Percentiles rank a stretch among this genome's conserved stretches.
These are phyloP conservation scores for Fusarium nurragi DNA, from an alignment of 2,329 filamentous ascomycete genomes.

Conservation along the genomic window DNA sequence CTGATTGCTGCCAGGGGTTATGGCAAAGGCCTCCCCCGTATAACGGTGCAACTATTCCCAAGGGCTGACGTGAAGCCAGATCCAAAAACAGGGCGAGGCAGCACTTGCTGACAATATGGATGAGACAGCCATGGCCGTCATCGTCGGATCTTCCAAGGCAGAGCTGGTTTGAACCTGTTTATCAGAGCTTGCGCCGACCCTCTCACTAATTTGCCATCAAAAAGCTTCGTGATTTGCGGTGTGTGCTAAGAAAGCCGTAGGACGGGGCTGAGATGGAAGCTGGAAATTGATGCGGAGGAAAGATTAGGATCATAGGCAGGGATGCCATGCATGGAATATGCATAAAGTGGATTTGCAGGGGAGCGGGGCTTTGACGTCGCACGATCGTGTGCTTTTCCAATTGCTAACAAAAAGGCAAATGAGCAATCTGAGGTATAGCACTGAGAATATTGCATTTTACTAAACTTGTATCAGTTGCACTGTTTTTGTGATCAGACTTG, in stretches of 20 bases:
- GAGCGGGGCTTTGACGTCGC: slow-evolving; percentile 24
- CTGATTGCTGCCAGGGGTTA: slow-evolving; percentile 1
- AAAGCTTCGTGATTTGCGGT: slow-evolving; percentile 1
- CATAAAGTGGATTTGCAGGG: slow-evolving; percentile 37
- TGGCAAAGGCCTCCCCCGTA: background rate
- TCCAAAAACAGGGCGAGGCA: slow-evolving; percentile 22
- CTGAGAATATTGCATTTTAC: background rate
- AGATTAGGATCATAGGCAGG: slow-evolving; percentile 11
- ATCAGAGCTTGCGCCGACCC: slow-evolving; percentile 19
- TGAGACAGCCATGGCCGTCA: slow-evolving; percentile 26
- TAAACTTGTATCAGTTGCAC: background rate
- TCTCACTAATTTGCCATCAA: slow-evolving; percentile 27
- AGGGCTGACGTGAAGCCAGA: background rate
- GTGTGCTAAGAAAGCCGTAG: background rate
- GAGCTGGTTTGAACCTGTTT: slow-evolving; percentile 10
- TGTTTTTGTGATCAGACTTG: background rate
- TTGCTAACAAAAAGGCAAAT: slow-evolving; percentile 2
- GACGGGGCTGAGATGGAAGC: slow-evolving; percentile 14
- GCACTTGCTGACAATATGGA: slow-evolving; percentile 33
- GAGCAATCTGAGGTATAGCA: slow-evolving; percentile 5
- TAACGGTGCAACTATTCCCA: slow-evolving; percentile 27
- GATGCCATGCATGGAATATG: slow-evolving; percentile 33
- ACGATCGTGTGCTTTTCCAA: slow-evolving; percentile 22
- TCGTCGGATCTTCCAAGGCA: background rate
- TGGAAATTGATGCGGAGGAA: slow-evolving; percentile 7